Conservation (phyloP, 1,284 basidiomycete species). For the Wallemia ichthyophaga region DNA sequence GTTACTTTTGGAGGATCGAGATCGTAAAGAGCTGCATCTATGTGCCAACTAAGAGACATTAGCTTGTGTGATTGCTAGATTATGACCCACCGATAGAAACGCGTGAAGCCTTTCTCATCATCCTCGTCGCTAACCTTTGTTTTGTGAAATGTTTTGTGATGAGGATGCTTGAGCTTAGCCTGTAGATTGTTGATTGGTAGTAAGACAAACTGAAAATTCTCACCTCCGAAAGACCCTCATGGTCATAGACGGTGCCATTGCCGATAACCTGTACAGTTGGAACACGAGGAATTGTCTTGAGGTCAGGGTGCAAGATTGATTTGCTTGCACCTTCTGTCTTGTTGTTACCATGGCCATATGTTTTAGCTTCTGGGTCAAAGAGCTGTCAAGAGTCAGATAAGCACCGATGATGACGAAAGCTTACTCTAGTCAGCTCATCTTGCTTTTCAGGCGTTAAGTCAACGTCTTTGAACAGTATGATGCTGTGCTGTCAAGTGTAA, state of each 20-base stretch:
- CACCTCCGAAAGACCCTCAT: slow-evolving; percentile 43
- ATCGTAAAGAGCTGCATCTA: slow-evolving; percentile 71
- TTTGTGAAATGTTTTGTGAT: slow-evolving; percentile 69
- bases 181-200: slow-evolving; percentile 4
- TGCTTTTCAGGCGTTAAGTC: slow-evolving; percentile 48
- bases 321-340: slow-evolving; percentile 37
- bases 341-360: slow-evolving; percentile 55
- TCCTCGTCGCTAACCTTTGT: slow-evolving; percentile 37
- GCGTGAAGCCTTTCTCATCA: slow-evolving; percentile 37
- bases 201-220: slow-evolving; percentile 4
- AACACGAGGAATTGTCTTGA: slow-evolving; percentile 56
- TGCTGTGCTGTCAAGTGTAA: slow-evolving; percentile 25
- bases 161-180: slow-evolving; percentile 33
- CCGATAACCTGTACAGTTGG: slow-evolving; percentile 37
- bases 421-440: slow-evolving; percentile 46
- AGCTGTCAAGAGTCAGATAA: slow-evolving; percentile 18
- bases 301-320: slow-evolving; percentile 50
- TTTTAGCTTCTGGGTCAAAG: slow-evolving; percentile 39
- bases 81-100: slow-evolving; percentile 42
- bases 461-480: slow-evolving; percentile 38
- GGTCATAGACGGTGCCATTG: slow-evolving; percentile 36
- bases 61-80: neutral
- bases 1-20: slow-evolving; percentile 65
- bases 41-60: slow-evolving; percentile 23
- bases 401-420: slow-evolving; percentile 6